Evolutionary conservation across 805 yeast genomes (phyloP), one percentile per base, ranked within the genome.

Genomic region (Candida wancherniae): DNA sequence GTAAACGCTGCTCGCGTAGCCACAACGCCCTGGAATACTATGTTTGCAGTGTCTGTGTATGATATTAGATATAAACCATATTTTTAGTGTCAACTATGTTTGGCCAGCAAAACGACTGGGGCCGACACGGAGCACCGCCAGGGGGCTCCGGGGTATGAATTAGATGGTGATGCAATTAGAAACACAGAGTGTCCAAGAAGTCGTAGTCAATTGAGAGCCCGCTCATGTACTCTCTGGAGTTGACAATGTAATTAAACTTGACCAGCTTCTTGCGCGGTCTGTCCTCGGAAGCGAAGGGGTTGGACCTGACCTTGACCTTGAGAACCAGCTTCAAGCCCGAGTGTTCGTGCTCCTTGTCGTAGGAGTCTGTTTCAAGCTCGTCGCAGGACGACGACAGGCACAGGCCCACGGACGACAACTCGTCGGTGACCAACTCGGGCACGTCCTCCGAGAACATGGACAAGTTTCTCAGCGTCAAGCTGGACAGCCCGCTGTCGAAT

Each of bases 181-280:
- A 46, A 29, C 58, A 57, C 34, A 46, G 53, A 24, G 61, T 53
- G 43, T 65, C 71, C 37, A 65, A 50, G 34, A 55, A 62, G 40
- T 61, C 62, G 43, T 65, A 67, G 44, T 70, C 75, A 37, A 61
- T 56, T 16, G 61, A 51, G 17, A 57, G 56, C 13, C 67, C 71
- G 36, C 64, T 69, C 33, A 68, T 54, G 22, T 64, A 61, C 42
- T 69, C 74, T 34, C 76, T 55, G 6, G 69, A 58, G 32, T 60
- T 65, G 29, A 70, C 59, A 19, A 63, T 58, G 42, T 51, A 54
- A 36, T 58, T 60, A 42, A 71, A 71, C 23, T 63, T 57, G 6
- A 71, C 75, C 36, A 23, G 38, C 26, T 50, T 55, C 36, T 58
- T 46, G 22, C 21, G 26, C 27, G 31, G 33, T 15, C 21, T 54